These are phyloP conservation scores for Dichomitus squalens DNA, from an alignment of 1,284 basidiomycete species.

Conservation along the genomic window DNA sequence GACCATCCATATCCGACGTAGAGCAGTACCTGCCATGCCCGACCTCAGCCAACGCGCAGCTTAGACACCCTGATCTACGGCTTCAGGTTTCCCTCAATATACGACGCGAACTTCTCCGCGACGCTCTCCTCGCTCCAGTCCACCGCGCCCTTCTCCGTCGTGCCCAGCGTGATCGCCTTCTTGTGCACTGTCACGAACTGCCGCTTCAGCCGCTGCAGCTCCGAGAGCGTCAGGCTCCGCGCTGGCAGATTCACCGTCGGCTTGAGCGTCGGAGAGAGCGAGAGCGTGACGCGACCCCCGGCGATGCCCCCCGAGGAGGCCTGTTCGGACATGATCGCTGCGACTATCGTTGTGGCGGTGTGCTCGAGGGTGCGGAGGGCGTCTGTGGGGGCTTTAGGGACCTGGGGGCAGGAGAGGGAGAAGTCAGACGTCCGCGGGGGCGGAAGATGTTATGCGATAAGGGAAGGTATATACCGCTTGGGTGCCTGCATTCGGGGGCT, in stretches of 20 bases:
- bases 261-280: constrained; percentile 44
- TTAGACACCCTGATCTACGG: constrained; percentile 34
- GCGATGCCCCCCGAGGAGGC: constrained; percentile 40
- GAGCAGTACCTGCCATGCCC: too few species aligned
- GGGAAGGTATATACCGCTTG: constrained; percentile 58
- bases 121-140: constrained; percentile 80
- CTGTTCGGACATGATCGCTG: constrained; percentile 68
- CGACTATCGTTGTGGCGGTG: constrained; percentile 67
- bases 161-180: constrained; percentile 83
- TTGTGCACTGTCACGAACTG: constrained; percentile 88
- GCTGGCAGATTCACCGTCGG: constrained; percentile 59
- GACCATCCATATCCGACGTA: too few species aligned
- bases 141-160: constrained; percentile 76
- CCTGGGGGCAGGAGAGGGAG: constrained; percentile 55
- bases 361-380: constrained; percentile 80
- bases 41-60: too few species aligned
- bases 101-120: constrained; percentile 73
- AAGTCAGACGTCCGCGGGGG: neutral
- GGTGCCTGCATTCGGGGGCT: constrained; percentile 88
- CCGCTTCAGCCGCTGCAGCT: constrained; percentile 84
- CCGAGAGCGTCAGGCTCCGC: constrained; percentile 76
- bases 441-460: neutral
- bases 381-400: constrained; percentile 77
- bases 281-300: constrained; percentile 58
- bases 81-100: constrained; percentile 75